Percentiles rank a stretch among this genome's conserved stretches.
Evolutionary conservation across 208 protist species (phyloP).

Genomic region (Naegleria gruberi): DNA sequence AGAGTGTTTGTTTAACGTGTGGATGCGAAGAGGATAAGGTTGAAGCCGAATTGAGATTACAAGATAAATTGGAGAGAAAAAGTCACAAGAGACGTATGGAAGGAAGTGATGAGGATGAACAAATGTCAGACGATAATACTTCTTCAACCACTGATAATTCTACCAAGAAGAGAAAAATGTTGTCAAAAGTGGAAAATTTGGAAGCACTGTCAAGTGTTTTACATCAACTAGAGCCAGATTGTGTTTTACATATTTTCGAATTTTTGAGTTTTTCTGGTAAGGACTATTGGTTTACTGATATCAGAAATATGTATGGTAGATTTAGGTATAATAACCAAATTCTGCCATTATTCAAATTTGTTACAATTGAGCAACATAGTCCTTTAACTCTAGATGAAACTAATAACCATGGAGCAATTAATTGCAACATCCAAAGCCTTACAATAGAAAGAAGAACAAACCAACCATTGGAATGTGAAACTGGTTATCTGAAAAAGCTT

Average conservation of each 20-base stretch:
- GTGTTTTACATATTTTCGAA: neutral
- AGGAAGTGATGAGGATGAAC: neutral
- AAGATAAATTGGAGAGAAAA: neutral
- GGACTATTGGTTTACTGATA: neutral
- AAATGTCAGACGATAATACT: neutral
- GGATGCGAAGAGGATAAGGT: neutral
- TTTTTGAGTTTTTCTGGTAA: neutral
- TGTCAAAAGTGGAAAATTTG: neutral
- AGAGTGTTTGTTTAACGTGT: no score
- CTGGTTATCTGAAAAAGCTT: neutral
- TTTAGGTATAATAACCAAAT: neutral
- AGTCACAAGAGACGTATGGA: neutral
- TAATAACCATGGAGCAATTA: neutral
- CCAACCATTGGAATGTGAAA: neutral
- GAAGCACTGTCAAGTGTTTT: neutral
- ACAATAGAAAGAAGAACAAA: neutral
- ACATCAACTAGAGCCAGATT: neutral
- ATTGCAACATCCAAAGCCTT: neutral
- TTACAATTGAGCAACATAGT: neutral
- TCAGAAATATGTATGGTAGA: neutral
- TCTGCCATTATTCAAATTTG: neutral
- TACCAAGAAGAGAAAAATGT: neutral
- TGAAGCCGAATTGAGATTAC: neutral
- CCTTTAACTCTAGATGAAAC: neutral
- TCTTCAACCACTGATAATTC: neutral